Base-by-base conservation (phyloP, 2,329 filamentous ascomycete genomes). In the Cryoendolithus antarcticus region DNA sequence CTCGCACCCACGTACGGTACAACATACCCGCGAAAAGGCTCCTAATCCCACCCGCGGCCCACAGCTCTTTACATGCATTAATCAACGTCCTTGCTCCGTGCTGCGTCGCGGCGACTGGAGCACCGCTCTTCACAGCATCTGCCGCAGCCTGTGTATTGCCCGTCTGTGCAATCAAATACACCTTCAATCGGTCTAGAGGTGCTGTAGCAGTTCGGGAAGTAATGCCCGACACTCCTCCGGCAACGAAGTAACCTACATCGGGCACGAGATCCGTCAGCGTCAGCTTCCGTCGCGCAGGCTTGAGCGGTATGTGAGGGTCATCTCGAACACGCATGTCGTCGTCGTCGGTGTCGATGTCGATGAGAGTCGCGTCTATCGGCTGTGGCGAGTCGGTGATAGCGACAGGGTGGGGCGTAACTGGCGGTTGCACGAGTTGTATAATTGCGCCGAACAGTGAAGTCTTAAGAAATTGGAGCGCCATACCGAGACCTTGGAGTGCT, bases 211-310 rank as follows among this genome's bases (percentile, higher is more conserved):
- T 96, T 59, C 91, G 81, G 58, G 89, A 96, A 54, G 95, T 80
- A 61, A 86, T 89, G 60, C 91, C 91, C 60, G 89, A 86, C 59
- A 93, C 71, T 62, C 86, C 91, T 70, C 91, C 91, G 61, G 91
- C 91, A 66, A 93, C 65, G 65, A 96, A 98, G 67, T 96, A 98
- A 74, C 91, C 91, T 93, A 82, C 73, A 77, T 86, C 75, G 62
- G 83, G 84, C 62, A 86, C 70, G 61, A 63, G 65, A 59, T 60
- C 59, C 70, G 81, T 71, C 64, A 71, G 67, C 64, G 60, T 60
- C 47, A 62, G 53, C 51, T 63, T 58, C 50, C 54, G 53, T 38
- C 55, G 49, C 32, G 54, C 55, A 19, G 55, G 55, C 47, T 53
- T 56, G 40, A 52, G 38, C 24, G 55, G 53, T n/a, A 58, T 55